Conservation (phyloP, 331 rosid genomes). For the Saraca asoca region DNA sequence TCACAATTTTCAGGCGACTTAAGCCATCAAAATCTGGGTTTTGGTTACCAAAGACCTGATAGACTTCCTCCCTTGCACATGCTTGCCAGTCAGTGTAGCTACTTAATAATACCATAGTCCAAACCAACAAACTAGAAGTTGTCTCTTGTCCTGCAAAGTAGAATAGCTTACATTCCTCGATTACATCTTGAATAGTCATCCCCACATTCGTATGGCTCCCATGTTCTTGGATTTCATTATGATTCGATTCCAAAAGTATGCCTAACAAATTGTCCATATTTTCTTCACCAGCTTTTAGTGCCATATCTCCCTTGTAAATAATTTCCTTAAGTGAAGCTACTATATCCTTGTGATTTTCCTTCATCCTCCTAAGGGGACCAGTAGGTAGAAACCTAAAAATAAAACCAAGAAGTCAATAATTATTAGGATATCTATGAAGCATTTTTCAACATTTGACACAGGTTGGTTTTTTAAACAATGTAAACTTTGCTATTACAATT, state of each 20-base stretch:
- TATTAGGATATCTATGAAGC: background rate
- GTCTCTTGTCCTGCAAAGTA: constrained; percentile 45
- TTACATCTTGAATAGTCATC: constrained; percentile 42
- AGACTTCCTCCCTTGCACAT: constrained; percentile 46
- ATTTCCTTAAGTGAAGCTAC: too few relatives aligned
- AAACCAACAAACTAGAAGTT: constrained; percentile 34
- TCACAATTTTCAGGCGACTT: background rate
- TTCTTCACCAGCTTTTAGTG: constrained; percentile 32
- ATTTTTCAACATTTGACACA: too few relatives aligned
- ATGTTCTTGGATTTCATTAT: constrained; percentile 32
- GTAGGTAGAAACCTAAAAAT: background rate
- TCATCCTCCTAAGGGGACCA: background rate
- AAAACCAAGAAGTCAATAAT: background rate
- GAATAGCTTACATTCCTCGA: constrained; percentile 44
- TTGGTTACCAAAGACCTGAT: constrained; percentile 27
- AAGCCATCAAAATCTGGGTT: background rate
- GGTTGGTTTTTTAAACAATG: too few relatives aligned
- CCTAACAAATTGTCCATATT: constrained; percentile 27
- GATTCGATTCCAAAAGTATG: constrained; percentile 25
- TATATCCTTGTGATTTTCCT: background rate
- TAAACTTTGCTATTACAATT: too few relatives aligned
- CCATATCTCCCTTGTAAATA: constrained; percentile 36
- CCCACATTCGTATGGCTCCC: constrained; percentile 27
- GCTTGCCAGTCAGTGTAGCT: constrained; percentile 39
- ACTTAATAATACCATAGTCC: constrained; percentile 38